Conservation (phyloP, 208 protist genomes). For the Polymyxa betae region DNA sequence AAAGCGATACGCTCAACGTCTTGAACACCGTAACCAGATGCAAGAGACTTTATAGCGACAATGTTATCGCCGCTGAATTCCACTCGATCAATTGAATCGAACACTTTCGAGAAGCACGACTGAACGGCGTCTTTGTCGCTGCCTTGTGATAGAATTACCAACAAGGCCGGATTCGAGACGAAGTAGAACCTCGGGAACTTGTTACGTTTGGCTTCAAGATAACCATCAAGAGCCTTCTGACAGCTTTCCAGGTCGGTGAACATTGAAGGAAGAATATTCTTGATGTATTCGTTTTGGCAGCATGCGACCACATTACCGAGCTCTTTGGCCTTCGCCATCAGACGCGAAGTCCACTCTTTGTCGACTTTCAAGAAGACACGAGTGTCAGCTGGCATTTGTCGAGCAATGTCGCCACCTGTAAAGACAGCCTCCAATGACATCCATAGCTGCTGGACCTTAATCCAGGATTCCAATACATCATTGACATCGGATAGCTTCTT, state of each 20-base stretch:
- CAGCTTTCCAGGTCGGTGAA: slow-evolving; percentile 94
- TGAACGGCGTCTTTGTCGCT: slow-evolving; percentile 63
- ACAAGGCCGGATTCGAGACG: slow-evolving; percentile 92
- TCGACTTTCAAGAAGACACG: slow-evolving; percentile 93
- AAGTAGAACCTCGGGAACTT: slow-evolving; percentile 98
- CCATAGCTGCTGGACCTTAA: slow-evolving; percentile 82
- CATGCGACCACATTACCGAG: slow-evolving; percentile 88
- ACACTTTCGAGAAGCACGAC: slow-evolving; percentile 62
- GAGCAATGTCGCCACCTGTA: slow-evolving; percentile 91
- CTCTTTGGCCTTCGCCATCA: slow-evolving; percentile 94
- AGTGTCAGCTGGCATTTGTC: slow-evolving; percentile 92
- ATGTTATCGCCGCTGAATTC: slow-evolving; percentile 65
- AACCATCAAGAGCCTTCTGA: slow-evolving; percentile 93
- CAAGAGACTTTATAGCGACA: slow-evolving; percentile 49
- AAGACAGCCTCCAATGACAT: slow-evolving; percentile 95
- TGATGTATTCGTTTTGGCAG: slow-evolving; percentile 92
- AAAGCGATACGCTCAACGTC: slow-evolving; percentile 76
- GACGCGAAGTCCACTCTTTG: slow-evolving; percentile 90
- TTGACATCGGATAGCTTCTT: slow-evolving; percentile 70
- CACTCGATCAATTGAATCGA: slow-evolving; percentile 56
- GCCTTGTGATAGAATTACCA: slow-evolving; percentile 94
- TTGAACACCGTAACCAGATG: slow-evolving; percentile 48
- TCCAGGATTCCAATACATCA: slow-evolving; percentile 78
- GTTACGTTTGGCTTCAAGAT: slow-evolving; percentile 93
- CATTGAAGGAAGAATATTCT: slow-evolving; percentile 84